Evolutionary conservation across 2,329 filamentous ascomycete species (phyloP), one percentile per base, ranked within the genome.

Genomic region (Ophiognomonia clavigignenti-juglandacearum): DNA sequence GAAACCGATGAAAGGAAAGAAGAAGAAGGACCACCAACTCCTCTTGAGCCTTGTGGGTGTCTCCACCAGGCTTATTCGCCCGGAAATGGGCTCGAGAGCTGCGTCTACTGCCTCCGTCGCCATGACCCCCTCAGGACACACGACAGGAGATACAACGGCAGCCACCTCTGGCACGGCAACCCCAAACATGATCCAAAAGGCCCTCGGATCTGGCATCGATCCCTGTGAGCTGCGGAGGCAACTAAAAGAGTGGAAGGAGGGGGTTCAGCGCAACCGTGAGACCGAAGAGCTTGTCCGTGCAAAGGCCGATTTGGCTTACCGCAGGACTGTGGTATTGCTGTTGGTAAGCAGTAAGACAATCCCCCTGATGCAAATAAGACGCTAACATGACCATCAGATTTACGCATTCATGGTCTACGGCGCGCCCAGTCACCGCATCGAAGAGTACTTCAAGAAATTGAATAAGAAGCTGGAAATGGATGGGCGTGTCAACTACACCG

Each of bases 381-480:
- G 24, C 24, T 26, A 26, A 26, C 24, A 26, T 6, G 6, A 6
- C 24, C 24, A 10, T 10, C 10, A 26, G 38, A 46, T 53, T 6
- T 47, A 48, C 37, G 41, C 48, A 2, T 48, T 53, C 31, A 53
- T 51, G 48, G 48, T 45, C 1, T 51, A 48, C 3, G 45, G 42
- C 9, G 45, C 48, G 6, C 50, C 50, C 4, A 41, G 47, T n/a
- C 47, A 53, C 22, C 50, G 50, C 19, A 46, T 53, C 13, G 50
- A 53, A 24, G 39, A 50, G 20, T 53, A 53, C 19, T 47, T 40
- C 2, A 39, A 50, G n/a, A 38, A 45, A 9, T n/a, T 53, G 4
- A 45, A 50, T 39, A 53, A 47, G 19, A 43, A 36, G 11, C 34
- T 53, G 18, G 50, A 50, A 16, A 53, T 53, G 37, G 50, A 53